Percentiles rank a stretch among this genome's conserved stretches.
Conservation (phyloP, 2,329 filamentous ascomycete species). For the Paecilomyces fulvus region DNA sequence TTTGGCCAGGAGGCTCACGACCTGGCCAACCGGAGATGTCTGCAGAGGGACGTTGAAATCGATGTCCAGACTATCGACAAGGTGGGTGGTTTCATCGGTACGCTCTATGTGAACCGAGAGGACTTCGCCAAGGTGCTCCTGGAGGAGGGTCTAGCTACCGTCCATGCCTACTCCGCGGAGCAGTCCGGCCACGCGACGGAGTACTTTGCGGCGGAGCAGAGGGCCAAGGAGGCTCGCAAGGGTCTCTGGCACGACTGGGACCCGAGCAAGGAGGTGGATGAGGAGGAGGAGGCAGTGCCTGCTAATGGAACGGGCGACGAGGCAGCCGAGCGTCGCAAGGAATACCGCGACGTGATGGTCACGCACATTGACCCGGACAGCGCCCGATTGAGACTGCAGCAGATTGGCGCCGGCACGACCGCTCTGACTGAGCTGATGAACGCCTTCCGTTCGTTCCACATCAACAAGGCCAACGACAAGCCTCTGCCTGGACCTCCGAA, state of each 20-base stretch:
- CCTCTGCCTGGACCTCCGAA: slow-evolving; percentile 70
- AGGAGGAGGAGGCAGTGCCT: slow-evolving; percentile 44
- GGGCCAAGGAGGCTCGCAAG: slow-evolving; percentile 80
- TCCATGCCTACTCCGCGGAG: slow-evolving; percentile 92
- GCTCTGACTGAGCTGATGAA: slow-evolving; percentile 82
- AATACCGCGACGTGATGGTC: slow-evolving; percentile 90
- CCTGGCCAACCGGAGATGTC: slow-evolving; percentile 76
- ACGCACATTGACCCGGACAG: slow-evolving; percentile 74
- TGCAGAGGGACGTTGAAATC: slow-evolving; percentile 92
- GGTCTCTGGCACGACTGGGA: slow-evolving; percentile 93
- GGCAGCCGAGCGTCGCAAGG: slow-evolving; percentile 59
- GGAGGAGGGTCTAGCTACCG: slow-evolving; percentile 85
- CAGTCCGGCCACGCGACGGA: slow-evolving; percentile 85
- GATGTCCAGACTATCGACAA: slow-evolving; percentile 94
- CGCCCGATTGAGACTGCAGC: slow-evolving; percentile 81
- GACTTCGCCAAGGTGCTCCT: slow-evolving; percentile 90
- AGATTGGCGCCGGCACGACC: slow-evolving; percentile 77
- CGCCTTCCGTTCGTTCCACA: slow-evolving; percentile 83
- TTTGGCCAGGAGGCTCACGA: slow-evolving; percentile 94
- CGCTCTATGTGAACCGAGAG: slow-evolving; percentile 86
- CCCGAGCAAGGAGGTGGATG: slow-evolving; percentile 70
- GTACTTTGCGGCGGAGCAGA: slow-evolving; percentile 77
- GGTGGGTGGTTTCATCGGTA: slow-evolving; percentile 93
- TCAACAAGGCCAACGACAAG: slow-evolving; percentile 71
- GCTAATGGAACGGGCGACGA: slow-evolving; percentile 46